Evolutionary conservation across 1,139 yeast species (phyloP), one percentile per base, ranked within the genome.

Genomic region (Pichia sp.): DNA sequence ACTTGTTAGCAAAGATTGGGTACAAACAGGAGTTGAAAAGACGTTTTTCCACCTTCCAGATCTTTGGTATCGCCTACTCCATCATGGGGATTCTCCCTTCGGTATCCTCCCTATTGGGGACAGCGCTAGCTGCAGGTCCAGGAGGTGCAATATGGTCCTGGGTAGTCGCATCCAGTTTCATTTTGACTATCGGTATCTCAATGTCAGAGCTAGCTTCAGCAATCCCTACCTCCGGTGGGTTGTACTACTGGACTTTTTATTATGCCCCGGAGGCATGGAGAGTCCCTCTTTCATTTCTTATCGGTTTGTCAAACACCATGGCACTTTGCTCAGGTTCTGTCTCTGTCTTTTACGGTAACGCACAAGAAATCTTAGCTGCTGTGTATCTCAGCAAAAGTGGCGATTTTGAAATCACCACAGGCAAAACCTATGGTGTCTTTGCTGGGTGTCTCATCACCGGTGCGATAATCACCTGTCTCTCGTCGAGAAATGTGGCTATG

Each of bases 141-240:
- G 77, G 74, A 7, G 85, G 87, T 2, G 72, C 81, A 56, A 75
- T 81, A 4, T 82, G 87, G 86, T 85, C 86, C 7, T 84, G 89
- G 88, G 68, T 80, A 30, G 64, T 78, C 16, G 75, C 84, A 44
- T 75, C 80, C 52, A 51, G 77, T 38, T 80, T 81, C 57, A 77
- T 82, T 52, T 69, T 79, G 51, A 66, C 72, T 13, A 73, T 79
- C 41, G 86, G 85, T 29, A 57, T 75, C 8, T 73, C 82, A 1
- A 79, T 85, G 76, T 78, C 87, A 2, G 84, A 84, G 60, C 69
- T 84, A 54, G 85, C 84, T 5, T 77, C 84, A 40, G 78, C 87
- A 10, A 79, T 82, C 62, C 90, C 90, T 42, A 85, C 90, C 2
- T 76, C 84, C 23, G 90, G 90, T 51, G 90, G 90, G 2, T 72